Evolutionary conservation across 176 grass and related monocot species (phyloP), one percentile per base, ranked within the genome.

Genomic region (Triticum turgidum): DNA sequence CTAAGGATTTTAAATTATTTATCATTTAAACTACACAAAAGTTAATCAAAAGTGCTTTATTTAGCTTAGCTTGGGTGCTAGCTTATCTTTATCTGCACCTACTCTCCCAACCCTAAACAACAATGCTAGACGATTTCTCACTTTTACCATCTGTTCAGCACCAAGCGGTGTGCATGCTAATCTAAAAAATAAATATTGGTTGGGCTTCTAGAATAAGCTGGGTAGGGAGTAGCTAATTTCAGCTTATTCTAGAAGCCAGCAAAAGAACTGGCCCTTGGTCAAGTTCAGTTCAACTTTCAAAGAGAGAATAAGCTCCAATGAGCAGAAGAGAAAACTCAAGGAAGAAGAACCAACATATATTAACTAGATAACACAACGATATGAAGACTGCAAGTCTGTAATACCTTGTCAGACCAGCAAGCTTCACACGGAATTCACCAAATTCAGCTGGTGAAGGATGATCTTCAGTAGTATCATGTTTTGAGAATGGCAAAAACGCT

Each of bases 331-430:
- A 34, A 56, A n/a, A 56, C 10, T 67, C 17, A 69, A 14, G 52
- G 29, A 69, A 11, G 7, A 86, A 72, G 35, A 41, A 25, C 47
- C 10, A 59, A 59, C 24, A 21, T 62, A 80, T 34, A 21, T 35
- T 65, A 25, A 37, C 11, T 65, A 45, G 1, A 22, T 22, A 24
- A 87, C 56, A 27, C 2, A 65, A 33, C 22, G 22, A 80, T 87
- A 15, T 14, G 7, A 25, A 34, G 5, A 83, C 63, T 71, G 21
- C n/a, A 77, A 35, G 4, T 78, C 37, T 66, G 34, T 39, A 73
- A 42, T 92, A 98, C 96, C 91, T 95, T 80, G 96, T 98, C 2
- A 98, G 84, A 80, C 93, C 88, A 75, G 88, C 78, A 87, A 98
- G 90, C 70, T 98, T 98, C 39, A 88, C 83, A 0, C 91, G 91